A percentile compares a stretch with the other conserved stretches of the same genome.
These are phyloP conservation scores for Lachnellula occidentalis DNA, from an alignment of 2,329 filamentous ascomycete genomes.

Conservation along the genomic window DNA sequence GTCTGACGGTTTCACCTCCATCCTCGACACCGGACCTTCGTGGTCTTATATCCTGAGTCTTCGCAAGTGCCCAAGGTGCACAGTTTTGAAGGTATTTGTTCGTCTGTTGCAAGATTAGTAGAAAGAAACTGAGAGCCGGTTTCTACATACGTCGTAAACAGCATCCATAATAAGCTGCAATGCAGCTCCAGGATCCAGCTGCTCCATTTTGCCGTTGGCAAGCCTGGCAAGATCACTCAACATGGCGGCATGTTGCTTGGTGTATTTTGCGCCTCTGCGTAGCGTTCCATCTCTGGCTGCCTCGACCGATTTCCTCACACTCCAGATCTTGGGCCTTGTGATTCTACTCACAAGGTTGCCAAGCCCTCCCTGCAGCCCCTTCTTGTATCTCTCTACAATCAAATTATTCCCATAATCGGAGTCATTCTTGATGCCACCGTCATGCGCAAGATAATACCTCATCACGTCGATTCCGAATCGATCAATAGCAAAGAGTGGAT, in stretches of 20 bases:
- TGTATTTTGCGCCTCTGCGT: neutral
- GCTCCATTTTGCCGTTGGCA: slow-evolving; percentile 54
- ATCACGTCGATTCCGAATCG: slow-evolving; percentile 83
- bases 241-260: slow-evolving; percentile 34
- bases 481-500: slow-evolving; percentile 86
- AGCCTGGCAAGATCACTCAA: slow-evolving; percentile 36
- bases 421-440: slow-evolving; percentile 72
- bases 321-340: slow-evolving; percentile 64
- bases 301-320: slow-evolving; percentile 47
- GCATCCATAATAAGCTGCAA: slow-evolving; percentile 59
- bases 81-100: slow-evolving; percentile 61
- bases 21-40: too few relatives aligned
- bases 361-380: slow-evolving; percentile 67
- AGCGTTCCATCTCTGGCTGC: slow-evolving; percentile 21
- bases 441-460: slow-evolving; percentile 81
- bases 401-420: slow-evolving; percentile 77
- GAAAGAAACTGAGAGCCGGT: neutral
- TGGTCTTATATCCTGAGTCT: slow-evolving; percentile 27
- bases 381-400: slow-evolving; percentile 73
- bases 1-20: too few relatives aligned
- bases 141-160: slow-evolving; percentile 48
- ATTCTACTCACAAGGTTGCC: slow-evolving; percentile 77
- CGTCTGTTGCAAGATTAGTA: slow-evolving; percentile 40
- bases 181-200: slow-evolving; percentile 58
- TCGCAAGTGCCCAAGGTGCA: slow-evolving; percentile 62